Percentiles rank a stretch among this genome's conserved stretches.
These are phyloP conservation scores for Phytophthora hybrid DNA, from an alignment of 352 stramenopile species.

Conservation along the genomic window DNA sequence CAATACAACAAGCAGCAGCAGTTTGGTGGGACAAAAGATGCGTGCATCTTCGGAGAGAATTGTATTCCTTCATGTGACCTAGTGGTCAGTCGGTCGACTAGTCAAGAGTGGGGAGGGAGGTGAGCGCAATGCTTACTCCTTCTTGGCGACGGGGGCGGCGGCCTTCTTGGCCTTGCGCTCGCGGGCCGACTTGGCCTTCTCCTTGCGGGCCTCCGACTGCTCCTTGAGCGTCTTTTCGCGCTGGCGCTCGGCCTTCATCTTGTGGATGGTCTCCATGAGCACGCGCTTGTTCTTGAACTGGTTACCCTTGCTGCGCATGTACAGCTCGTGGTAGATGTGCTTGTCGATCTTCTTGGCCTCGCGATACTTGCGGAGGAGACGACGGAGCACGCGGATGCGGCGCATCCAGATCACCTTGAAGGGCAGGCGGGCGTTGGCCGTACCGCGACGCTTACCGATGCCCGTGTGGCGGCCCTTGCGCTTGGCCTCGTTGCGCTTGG, in stretches of 20 bases:
- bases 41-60: slow-evolving; percentile 40
- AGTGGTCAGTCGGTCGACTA: slow-evolving; percentile 5
- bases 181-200: slow-evolving; percentile 91
- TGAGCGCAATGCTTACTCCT: slow-evolving; percentile 68
- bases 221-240: slow-evolving; percentile 97
- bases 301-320: slow-evolving; percentile 99
- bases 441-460: slow-evolving; percentile 99
- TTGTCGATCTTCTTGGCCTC: slow-evolving; percentile 99
- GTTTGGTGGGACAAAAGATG: slow-evolving; percentile 60
- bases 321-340: slow-evolving; percentile 99
- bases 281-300: slow-evolving; percentile 99
- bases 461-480: slow-evolving; percentile 98
- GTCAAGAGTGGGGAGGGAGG: slow-evolving; percentile 17
- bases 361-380: slow-evolving; percentile 99
- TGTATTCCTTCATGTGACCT: slow-evolving; percentile 38
- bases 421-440: slow-evolving; percentile 98
- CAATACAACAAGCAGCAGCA: no score
- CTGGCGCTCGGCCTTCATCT: slow-evolving; percentile 98
- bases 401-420: slow-evolving; percentile 99
- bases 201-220: slow-evolving; percentile 97
- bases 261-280: slow-evolving; percentile 99
- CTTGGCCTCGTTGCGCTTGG: slow-evolving; percentile 98
- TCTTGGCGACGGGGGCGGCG: slow-evolving; percentile 49
- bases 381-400: slow-evolving; percentile 98
- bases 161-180: slow-evolving; percentile 80